Evolutionary conservation across 164 flowering plant genomes (phyloP).

Genomic region (Macadamia integrifolia): DNA sequence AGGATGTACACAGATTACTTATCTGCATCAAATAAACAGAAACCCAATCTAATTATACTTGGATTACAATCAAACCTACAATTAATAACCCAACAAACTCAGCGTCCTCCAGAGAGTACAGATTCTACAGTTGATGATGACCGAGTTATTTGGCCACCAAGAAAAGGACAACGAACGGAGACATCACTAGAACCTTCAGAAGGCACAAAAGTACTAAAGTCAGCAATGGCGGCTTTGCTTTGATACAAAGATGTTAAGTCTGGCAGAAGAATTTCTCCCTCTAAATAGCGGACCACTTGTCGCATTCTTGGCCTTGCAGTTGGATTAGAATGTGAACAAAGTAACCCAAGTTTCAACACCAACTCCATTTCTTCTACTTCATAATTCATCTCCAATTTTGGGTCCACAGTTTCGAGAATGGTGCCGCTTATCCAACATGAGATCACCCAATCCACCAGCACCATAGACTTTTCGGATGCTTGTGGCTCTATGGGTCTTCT

Average conservation of each 20-base stretch:
- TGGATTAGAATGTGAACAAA: constrained; percentile 14
- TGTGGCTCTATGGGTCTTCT: neutral
- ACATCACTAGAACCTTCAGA: neutral
- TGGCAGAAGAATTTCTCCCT: constrained; percentile 5
- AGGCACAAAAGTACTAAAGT: neutral
- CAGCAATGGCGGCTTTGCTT: no score
- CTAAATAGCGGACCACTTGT: constrained; percentile 14
- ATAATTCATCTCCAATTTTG: constrained; percentile 8
- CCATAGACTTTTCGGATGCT: neutral
- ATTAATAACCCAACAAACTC: no score
- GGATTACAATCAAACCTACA: no score
- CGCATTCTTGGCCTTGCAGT: constrained; percentile 19
- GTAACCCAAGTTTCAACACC: constrained; percentile 22
- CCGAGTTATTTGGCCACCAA: neutral
- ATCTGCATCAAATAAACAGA: no score
- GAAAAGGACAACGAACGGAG: neutral
- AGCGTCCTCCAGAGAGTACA: no score
- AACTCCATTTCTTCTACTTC: constrained; percentile 14
- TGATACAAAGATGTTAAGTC: neutral
- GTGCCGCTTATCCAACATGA: neutral
- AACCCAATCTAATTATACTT: no score
- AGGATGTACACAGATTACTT: no score
- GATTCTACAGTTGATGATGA: neutral
- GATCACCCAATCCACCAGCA: constrained; percentile 3
- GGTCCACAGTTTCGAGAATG: neutral